phyloP scores from a whole-genome alignment of 148 eudicot genomes.

The Vaccinium myrtillus region DNA sequence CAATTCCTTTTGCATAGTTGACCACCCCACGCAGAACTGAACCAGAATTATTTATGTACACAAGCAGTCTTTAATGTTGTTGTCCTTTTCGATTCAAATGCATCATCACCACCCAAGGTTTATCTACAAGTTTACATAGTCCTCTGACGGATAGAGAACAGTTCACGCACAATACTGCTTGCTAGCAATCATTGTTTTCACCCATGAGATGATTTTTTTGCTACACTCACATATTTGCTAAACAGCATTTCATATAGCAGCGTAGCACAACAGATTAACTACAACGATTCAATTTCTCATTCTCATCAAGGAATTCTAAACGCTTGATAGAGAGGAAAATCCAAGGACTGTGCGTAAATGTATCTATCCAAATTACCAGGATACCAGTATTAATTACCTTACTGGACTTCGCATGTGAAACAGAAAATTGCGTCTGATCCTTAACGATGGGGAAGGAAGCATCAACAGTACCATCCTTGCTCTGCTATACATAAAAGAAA shows the following conservation, averaged over 20 bases:
- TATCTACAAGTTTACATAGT: background rate
- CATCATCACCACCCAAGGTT: background rate
- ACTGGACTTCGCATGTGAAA: conserved; percentile 39
- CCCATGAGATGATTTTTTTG: background rate
- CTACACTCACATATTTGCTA: background rate
- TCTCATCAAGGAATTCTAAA: conserved; percentile 7
- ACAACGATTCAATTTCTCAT: background rate
- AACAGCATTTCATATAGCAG: background rate
- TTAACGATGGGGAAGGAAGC: conserved; percentile 40
- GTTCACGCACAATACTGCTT: background rate
- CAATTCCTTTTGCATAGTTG: background rate
- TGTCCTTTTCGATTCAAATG: background rate
- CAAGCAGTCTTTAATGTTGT: background rate
- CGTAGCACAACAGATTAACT: background rate
- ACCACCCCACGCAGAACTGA: background rate
- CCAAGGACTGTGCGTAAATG: background rate
- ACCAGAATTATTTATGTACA: too few species aligned
- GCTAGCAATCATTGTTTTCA: background rate
- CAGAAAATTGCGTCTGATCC: conserved; percentile 38
- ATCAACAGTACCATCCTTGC: conserved; percentile 40
- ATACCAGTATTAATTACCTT: conserved; percentile 26
- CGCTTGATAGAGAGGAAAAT: background rate
- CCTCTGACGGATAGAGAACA: too few species aligned
- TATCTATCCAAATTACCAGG: background rate
- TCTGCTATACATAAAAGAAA: conserved; percentile 15